Conservation (phyloP, 2,329 filamentous ascomycete species). For the Exophiala bonariae region DNA sequence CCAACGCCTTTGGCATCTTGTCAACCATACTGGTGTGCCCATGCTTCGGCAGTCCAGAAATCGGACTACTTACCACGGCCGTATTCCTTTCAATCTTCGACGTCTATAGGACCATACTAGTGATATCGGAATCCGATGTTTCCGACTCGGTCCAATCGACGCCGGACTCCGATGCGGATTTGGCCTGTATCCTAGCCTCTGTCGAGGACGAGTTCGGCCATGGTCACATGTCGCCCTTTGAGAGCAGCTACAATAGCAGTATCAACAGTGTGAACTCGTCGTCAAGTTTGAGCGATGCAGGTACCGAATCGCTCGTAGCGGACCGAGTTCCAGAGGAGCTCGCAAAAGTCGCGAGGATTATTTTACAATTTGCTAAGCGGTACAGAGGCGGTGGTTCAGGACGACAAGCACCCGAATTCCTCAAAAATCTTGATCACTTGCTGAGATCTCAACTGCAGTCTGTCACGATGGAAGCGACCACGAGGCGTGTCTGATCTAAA, state of each 20-base stretch:
- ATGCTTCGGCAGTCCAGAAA: neutral
- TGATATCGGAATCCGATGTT: neutral
- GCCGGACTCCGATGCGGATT: neutral
- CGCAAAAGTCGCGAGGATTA: neutral
- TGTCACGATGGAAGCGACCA: neutral
- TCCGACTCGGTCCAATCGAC: neutral
- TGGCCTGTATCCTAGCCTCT: neutral
- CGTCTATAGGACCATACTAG: neutral
- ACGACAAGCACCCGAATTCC: neutral
- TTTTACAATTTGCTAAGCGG: neutral
- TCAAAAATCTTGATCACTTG: neutral
- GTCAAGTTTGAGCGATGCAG: neutral
- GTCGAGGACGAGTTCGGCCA: neutral
- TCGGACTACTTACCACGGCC: neutral
- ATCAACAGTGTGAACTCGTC: neutral
- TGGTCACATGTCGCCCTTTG: neutral
- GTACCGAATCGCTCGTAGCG: neutral
- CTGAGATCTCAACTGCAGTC: neutral
- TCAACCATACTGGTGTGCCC: neutral
- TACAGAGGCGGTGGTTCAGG: neutral
- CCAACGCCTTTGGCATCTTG: neutral
- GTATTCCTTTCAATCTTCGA: neutral
- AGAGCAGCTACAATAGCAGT: neutral
- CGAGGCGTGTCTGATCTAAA: too few relatives aligned
- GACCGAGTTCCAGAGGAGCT: neutral